A percentile compares a stretch with the other conserved stretches of the same genome.
Conservation (phyloP, 2,329 filamentous ascomycete species). For the Clonostachys rhizophaga region DNA sequence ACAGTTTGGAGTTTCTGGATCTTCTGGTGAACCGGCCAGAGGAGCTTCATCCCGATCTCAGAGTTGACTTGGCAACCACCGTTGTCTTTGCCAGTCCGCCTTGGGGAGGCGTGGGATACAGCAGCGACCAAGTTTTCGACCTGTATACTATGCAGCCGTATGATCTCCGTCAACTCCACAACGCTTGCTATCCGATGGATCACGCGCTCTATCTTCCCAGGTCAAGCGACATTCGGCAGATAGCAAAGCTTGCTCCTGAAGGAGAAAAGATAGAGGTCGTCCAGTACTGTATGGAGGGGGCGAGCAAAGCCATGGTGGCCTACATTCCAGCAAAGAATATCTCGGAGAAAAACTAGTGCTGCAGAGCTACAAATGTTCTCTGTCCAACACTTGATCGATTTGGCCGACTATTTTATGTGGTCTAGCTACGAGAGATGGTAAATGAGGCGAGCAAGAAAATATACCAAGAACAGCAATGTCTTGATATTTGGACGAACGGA, state of each 20-base stretch:
- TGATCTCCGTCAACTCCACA: constrained; percentile 57
- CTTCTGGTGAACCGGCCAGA: constrained; percentile 27
- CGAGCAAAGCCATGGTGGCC: constrained; percentile 76
- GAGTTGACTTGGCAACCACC: constrained; percentile 32
- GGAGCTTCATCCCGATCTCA: constrained; percentile 29
- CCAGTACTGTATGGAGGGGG: constrained; percentile 89
- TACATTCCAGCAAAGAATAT: constrained; percentile 40
- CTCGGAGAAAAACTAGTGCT: too few relatives aligned
- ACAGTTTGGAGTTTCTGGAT: constrained; percentile 76
- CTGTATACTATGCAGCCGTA: constrained; percentile 87
- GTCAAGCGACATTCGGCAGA: constrained; percentile 76
- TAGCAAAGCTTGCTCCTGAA: constrained; percentile 53
- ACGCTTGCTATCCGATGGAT: constrained; percentile 53
- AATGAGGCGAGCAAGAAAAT: too few relatives aligned
- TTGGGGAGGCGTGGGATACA: constrained; percentile 55
- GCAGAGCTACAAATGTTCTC: too few relatives aligned
- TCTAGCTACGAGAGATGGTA: too few relatives aligned
- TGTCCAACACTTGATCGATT: too few relatives aligned
- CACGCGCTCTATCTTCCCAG: constrained; percentile 80
- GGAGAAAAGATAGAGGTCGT: constrained; percentile 64
- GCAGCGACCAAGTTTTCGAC: constrained; percentile 69
- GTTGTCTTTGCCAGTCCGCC: constrained; percentile 55
- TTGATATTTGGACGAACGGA: too few relatives aligned
- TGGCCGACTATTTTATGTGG: too few relatives aligned
- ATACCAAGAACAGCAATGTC: too few relatives aligned